Conservation (phyloP, 2,329 filamentous ascomycete species). For the Pestalotiopsis sp. region DNA sequence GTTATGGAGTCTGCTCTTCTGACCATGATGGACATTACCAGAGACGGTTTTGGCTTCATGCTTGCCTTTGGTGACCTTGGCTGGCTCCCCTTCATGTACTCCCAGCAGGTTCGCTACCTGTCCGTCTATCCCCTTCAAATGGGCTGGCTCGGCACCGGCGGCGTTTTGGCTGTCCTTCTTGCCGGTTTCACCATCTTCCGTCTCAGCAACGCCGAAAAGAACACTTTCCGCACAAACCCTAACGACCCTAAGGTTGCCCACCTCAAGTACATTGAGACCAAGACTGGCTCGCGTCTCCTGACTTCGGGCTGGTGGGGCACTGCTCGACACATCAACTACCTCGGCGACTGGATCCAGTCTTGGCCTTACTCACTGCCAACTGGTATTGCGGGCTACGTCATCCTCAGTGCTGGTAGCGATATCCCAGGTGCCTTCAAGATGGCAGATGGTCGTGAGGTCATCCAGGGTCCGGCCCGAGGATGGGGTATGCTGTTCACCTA, state of each 20-base stretch:
- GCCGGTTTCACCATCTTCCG: constrained; percentile 92
- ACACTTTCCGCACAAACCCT: constrained; percentile 87
- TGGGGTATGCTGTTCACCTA: constrained; percentile 91
- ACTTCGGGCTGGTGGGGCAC: constrained; percentile 92
- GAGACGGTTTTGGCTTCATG: constrained; percentile 95
- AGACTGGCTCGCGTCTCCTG: constrained; percentile 78
- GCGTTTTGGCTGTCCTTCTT: constrained; percentile 68
- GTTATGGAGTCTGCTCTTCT: constrained; percentile 88
- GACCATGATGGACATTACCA: constrained; percentile 93
- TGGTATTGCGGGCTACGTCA: constrained; percentile 78
- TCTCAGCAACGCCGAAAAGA: constrained; percentile 92
- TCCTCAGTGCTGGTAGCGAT: constrained; percentile 59
- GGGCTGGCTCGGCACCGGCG: constrained; percentile 65
- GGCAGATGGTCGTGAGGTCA: constrained; percentile 63
- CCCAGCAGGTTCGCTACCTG: constrained; percentile 81
- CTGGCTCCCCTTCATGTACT: constrained; percentile 92
- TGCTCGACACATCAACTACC: constrained; percentile 92
- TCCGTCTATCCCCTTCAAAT: constrained; percentile 81
- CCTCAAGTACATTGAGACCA: constrained; percentile 84
- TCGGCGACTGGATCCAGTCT: constrained; percentile 92
- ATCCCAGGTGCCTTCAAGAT: constrained; percentile 58
- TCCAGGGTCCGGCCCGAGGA: constrained; percentile 73
- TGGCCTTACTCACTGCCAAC: constrained; percentile 92
- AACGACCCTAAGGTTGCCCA: constrained; percentile 77
- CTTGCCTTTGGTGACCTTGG: constrained; percentile 88